phyloP scores from a whole-genome alignment of 176 grass and related monocot genomes.

The Tuctoria greenei region DNA sequence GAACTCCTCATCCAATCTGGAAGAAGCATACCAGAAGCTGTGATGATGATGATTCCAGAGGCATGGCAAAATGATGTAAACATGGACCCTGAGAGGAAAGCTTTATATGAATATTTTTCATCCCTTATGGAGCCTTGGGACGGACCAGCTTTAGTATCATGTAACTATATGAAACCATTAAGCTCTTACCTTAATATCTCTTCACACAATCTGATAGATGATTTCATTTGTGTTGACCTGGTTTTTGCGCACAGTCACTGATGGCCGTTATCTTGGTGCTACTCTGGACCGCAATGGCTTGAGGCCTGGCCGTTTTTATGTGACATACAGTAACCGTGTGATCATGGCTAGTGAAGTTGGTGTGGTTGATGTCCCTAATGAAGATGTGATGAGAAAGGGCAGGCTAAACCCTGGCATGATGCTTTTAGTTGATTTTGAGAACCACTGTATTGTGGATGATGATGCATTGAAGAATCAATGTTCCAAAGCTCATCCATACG shows the following conservation, averaged over 20 bases:
- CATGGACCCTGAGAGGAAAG: constrained; percentile 55
- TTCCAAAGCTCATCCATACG: constrained; percentile 43
- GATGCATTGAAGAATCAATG: constrained; percentile 53
- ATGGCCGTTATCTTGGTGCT: constrained; percentile 68
- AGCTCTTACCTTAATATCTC: neutral
- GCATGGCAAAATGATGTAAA: constrained; percentile 66
- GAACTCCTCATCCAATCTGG: constrained; percentile 59
- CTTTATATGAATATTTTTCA: constrained; percentile 62
- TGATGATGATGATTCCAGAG: constrained; percentile 89
- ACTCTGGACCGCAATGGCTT: constrained; percentile 71
- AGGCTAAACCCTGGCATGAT: constrained; percentile 69
- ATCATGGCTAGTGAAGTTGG: constrained; percentile 79
- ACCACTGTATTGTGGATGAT: constrained; percentile 60
- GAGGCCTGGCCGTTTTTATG: constrained; percentile 64
- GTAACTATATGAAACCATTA: constrained; percentile 35
- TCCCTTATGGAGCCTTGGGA: constrained; percentile 81
- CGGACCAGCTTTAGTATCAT: constrained; percentile 64
- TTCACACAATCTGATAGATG: neutral
- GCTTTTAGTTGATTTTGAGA: constrained; percentile 69
- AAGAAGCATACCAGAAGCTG: constrained; percentile 56
- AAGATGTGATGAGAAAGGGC: constrained; percentile 57
- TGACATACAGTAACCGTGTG: constrained; percentile 52
- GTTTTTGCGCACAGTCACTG: constrained; percentile 46
- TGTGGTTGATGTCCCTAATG: constrained; percentile 56
- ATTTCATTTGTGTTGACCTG: constrained; percentile 9